A percentile compares a stretch with the other conserved stretches of the same genome.
phyloP scores from a whole-genome alignment of 805 yeast species.

The Lachancea waltii region DNA sequence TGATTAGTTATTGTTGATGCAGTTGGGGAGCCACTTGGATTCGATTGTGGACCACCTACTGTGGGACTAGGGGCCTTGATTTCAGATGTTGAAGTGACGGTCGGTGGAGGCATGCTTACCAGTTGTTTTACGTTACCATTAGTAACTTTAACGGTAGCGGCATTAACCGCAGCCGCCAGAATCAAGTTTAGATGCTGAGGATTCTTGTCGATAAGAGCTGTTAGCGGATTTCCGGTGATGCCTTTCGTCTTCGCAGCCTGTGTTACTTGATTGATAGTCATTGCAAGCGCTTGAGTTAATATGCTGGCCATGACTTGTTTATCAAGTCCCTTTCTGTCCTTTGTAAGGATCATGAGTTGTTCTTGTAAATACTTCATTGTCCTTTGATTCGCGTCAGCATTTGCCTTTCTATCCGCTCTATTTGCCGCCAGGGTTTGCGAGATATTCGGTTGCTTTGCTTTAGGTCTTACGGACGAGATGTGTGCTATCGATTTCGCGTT shows the following conservation, averaged over 20 bases:
- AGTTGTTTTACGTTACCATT: conserved; percentile 45
- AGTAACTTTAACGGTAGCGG: conserved; percentile 59
- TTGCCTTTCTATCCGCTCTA: conserved; percentile 23
- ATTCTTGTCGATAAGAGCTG: conserved; percentile 70
- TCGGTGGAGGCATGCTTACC: conserved; percentile 27
- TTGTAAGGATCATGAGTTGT: conserved; percentile 73
- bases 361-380: conserved; percentile 81
- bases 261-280: conserved; percentile 85
- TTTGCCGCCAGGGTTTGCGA: conserved; percentile 30
- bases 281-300: conserved; percentile 84
- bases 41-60: conserved; percentile 4
- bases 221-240: conserved; percentile 68
- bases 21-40: not conserved
- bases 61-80: conserved; percentile 4
- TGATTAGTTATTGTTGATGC: not conserved
- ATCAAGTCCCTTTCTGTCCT: conserved; percentile 67
- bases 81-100: conserved; percentile 4
- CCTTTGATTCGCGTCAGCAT: conserved; percentile 37
- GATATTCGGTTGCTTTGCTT: conserved; percentile 31
- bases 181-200: conserved; percentile 77
- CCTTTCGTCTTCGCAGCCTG: conserved; percentile 84
- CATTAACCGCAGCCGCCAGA: conserved; percentile 72
- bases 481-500: conserved; percentile 6
- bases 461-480: conserved; percentile 10
- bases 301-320: conserved; percentile 79